These are phyloP conservation scores for Blastobotrys elegans DNA, from an alignment of 1,139 yeast genomes.

Conservation along the genomic window DNA sequence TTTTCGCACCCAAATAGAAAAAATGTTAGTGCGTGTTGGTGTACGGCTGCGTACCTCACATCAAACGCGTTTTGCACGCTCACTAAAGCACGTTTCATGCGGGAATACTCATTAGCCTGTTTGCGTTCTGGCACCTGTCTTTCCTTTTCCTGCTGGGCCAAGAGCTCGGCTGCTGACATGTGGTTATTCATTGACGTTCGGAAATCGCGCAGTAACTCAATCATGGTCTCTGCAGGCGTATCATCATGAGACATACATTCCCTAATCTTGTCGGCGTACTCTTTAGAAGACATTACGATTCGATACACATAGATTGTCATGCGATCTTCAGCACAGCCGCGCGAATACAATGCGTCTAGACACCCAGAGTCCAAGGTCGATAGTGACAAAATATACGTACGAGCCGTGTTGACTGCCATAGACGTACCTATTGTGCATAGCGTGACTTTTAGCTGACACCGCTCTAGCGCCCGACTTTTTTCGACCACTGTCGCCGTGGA, in stretches of 20 bases:
- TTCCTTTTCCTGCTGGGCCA: background rate
- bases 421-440: background rate
- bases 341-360: background rate
- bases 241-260: background rate
- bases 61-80: background rate
- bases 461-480: background rate
- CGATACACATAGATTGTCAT: background rate
- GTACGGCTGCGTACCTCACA: background rate
- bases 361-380: background rate
- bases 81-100: background rate
- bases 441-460: background rate
- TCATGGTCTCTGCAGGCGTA: background rate
- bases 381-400: background rate
- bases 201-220: background rate
- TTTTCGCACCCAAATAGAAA: conserved; percentile 12
- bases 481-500: background rate
- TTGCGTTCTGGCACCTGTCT: background rate
- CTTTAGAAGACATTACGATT: background rate
- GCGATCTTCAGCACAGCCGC: background rate
- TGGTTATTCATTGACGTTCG: background rate
- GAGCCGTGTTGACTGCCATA: conserved; percentile 7
- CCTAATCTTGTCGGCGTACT: background rate
- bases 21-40: background rate
- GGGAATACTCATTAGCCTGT: background rate
- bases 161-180: background rate